Base-by-base conservation (phyloP, 148 eudicot species). In the Polygonum maritimum region DNA sequence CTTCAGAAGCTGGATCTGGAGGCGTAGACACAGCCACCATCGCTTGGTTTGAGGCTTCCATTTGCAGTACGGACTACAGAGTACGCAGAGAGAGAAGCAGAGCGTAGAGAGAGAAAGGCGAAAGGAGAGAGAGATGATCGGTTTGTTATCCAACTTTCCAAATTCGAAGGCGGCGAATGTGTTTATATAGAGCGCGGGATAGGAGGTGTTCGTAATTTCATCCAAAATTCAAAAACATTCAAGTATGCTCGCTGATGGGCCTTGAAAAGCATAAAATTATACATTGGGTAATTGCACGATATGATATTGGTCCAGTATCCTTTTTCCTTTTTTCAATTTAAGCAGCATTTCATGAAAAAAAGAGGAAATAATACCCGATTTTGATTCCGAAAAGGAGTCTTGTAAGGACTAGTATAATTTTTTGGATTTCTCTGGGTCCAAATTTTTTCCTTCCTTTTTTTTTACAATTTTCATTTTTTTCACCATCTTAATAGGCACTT, bases 21-120 rank as follows among this genome's bases (percentile, higher is more conserved):
- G 78, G 84, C 26, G 88, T 80, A 18, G 84, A 81, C 52, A 83
- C 76, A n/a, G 80, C 62, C 69, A 85, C 78, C 65, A 86, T 88
- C 18, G 85, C 79, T 71, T 76, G 82, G 70, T 78, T 74, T 12
- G 74, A 21, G 21, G 87, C 39, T 35, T 55, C 82, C 83, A 76
- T 73, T 22, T 78, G n/a, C 40, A 65, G 40, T 15, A 65, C 14
- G 13, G 14, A 48, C 2, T 14, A 14, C 13, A 51, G 44, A 74
- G 69, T 1, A 7, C 15, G 8, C 15, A 65, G 71, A 69, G 2
- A 47, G 55, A 72, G 55, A 31, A 47, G 8, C 36, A 19, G 39
- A 73, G 76, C 62, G 78, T 73, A 70, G 69, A 81, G 67, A 40
- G 81, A 75, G 81, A 52, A 82, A 48, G 41, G 15, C 21, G 58